phyloP scores from a whole-genome alignment of 257 asterid species.

The Linderniella brevidens region DNA sequence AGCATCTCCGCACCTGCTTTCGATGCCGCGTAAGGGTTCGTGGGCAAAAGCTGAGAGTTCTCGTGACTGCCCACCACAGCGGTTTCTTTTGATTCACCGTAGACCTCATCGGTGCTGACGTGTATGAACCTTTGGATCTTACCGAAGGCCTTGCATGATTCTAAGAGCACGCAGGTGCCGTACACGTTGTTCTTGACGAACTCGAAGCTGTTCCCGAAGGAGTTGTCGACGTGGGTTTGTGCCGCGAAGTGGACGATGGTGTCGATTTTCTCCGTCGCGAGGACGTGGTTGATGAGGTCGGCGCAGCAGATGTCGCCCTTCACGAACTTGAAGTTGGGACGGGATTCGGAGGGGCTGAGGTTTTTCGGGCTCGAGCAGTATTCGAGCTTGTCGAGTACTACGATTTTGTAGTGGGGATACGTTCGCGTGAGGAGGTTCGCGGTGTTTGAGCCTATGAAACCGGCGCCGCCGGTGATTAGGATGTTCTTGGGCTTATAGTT shows the following conservation, averaged over 20 bases:
- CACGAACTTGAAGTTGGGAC: slow-evolving; percentile 14
- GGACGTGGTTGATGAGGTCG: slow-evolving; percentile 10
- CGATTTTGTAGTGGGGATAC: slow-evolving; percentile 11
- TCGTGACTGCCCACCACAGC: slow-evolving; percentile 8
- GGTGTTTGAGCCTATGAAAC: slow-evolving; percentile 13
- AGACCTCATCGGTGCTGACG: slow-evolving; percentile 15
- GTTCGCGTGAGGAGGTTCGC: slow-evolving; percentile 3
- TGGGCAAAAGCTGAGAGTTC: slow-evolving; percentile 11
- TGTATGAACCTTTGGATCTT: slow-evolving; percentile 13
- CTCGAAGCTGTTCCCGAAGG: slow-evolving; percentile 13
- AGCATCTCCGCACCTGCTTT: slow-evolving; percentile 17
- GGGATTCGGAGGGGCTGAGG: slow-evolving; percentile 5
- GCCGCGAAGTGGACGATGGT: slow-evolving; percentile 17
- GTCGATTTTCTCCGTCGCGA: slow-evolving; percentile 9
- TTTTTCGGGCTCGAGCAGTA: slow-evolving; percentile 15
- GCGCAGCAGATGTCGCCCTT: slow-evolving; percentile 13
- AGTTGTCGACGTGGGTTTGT: slow-evolving; percentile 16
- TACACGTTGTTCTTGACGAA: slow-evolving; percentile 11
- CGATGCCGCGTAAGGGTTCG: slow-evolving; percentile 13
- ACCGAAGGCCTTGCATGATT: slow-evolving; percentile 10
- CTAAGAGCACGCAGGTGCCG: slow-evolving; percentile 16
- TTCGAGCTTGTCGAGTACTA: slow-evolving; percentile 16
- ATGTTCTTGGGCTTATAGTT: slow-evolving; percentile 11
- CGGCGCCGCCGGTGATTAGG: slow-evolving; percentile 17
- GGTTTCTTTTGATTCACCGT: slow-evolving; percentile 7